phyloP scores from a whole-genome alignment of 2,329 filamentous ascomycete species.

The Coccinonectria pachysandricola region DNA sequence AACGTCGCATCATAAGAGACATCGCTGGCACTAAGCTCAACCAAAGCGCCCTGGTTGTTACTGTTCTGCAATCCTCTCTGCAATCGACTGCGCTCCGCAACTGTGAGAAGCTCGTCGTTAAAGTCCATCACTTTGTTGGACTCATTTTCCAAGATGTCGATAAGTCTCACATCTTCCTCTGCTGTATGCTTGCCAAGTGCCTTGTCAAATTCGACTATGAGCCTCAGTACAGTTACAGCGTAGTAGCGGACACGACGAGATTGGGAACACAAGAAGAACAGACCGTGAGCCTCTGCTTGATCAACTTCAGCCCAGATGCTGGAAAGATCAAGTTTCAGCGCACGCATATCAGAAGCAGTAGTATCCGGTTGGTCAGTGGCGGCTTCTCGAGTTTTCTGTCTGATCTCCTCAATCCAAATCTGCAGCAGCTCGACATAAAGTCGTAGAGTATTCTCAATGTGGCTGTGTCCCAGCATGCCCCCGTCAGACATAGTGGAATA shows the following conservation, averaged over 20 bases:
- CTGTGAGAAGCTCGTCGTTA: conserved; percentile 81
- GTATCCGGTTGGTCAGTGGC: conserved; percentile 55
- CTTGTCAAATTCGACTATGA: conserved; percentile 88
- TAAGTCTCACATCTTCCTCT: conserved; percentile 59
- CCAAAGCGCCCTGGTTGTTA: conserved; percentile 73
- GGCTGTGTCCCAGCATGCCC: conserved; percentile 84
- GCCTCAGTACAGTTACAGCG: conserved; percentile 80
- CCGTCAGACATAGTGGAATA: conserved; percentile 98
- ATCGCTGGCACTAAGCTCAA: conserved; percentile 92
- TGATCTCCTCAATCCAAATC: conserved; percentile 97
- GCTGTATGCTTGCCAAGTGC: conserved; percentile 62
- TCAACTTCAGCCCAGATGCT: conserved; percentile 89
- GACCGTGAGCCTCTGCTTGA: conserved; percentile 88
- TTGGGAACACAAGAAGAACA: conserved; percentile 96
- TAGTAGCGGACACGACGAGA: conserved; percentile 81
- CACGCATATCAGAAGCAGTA: conserved; percentile 55
- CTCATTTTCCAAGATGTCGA: conserved; percentile 84
- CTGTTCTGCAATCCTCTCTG: conserved; percentile 82
- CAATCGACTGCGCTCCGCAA: conserved; percentile 84
- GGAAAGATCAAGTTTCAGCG: conserved; percentile 72
- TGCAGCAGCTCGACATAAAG: conserved; percentile 88
- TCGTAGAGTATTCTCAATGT: conserved; percentile 88
- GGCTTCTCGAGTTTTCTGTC: conserved; percentile 69
- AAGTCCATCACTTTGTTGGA: conserved; percentile 83
- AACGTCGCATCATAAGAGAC: conserved; percentile 87